Evolutionary conservation across 2,329 filamentous ascomycete species (phyloP), one percentile per base, ranked within the genome.

Genomic region (Trichoderma atrobrunneum): DNA sequence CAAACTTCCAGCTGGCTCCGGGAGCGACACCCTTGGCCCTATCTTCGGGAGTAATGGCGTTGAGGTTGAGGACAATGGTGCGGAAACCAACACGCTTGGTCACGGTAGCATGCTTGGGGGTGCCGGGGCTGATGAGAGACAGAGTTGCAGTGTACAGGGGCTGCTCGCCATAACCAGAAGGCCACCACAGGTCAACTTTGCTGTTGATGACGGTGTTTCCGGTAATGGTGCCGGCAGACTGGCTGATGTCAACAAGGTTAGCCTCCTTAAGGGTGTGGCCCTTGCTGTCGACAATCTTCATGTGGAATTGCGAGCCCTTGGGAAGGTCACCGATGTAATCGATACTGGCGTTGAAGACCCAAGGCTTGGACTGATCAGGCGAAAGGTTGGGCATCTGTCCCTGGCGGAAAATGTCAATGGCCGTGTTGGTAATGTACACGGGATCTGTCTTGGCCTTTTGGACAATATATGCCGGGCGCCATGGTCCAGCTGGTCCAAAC

Each of bases 311-410:
- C 2, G 83, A 80, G 21, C 80, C 80, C 2, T 76, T 67, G 1
- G 85, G 85, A 12, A 87, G 78, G 12, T 75, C 77, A 7, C 88
- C 88, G 24, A 90, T 75, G 64, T 85, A 86, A 76, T 90, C 88
- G 59, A 90, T 77, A 74, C 88, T 90, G 0, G 86, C 87, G 75
- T 90, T 90, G 5, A 91, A 79, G 7, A 90, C 81, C 88, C 88
- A 91, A 8, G 87, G 84, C 68, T 85, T 81, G 11, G 74, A 80
- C 76, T 91, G 88, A 74, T 89, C 85, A 0, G 89, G 87, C 6
- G 86, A 84, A 1, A 90, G 77, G 67, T 89, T 85, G 66, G 89
- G 89, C 67, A 89, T 80, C 75, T 90, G 88, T 0, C 87, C 87
- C 70, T 85, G 78, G 5, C 88, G 86, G 73, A 89, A 89, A 28